Base-by-base conservation (phyloP, 1,284 basidiomycete genomes). In the Rhodotorula sp. region DNA sequence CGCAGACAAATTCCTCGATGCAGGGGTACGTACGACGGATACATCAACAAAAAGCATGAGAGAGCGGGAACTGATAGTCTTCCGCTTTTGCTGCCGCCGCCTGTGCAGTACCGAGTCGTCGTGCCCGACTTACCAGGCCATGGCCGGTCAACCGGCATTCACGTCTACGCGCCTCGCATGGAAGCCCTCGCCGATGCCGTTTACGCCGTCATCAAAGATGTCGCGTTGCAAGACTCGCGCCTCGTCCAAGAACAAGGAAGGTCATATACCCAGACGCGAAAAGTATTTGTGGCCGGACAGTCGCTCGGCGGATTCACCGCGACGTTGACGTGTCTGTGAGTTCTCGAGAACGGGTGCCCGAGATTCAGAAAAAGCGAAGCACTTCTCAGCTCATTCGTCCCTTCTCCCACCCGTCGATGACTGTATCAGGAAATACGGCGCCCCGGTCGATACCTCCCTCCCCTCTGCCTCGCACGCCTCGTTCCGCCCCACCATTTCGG, bases 61-160 rank as follows among this genome's bases (percentile, higher is more conserved):
- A 34, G 34, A n/a, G n/a, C 34, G 34, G 34, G 34, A 7, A 5
- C 34, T 34, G 34, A 34, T 34, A 34, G 34, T 34, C 34, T 34
- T 34, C 34, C 34, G 34, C 34, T 34, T 34, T 34, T 34, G 34
- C 34, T 34, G 34, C 34, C 34, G 34, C 18, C 23, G 29, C 21
- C 23, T 7, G 51, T 16, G 0, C 65, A 75, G 71, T 77, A 77
- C 70, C 74, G 75, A 21, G 49, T 76, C 16, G 56, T 78, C 58
- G 67, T 74, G 0, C 75, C 74, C 14, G 78, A 79, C 34, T 62
- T 79, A 16, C 78, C 78, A 12, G 67, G 71, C 0, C 78, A 79
- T 26, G 78, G 78, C 1, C 68, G 78, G 8, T 76, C 76, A 2
- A 74, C 78, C 0, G 78, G 78, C 3, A 71, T 79, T 3, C 78